These are phyloP conservation scores for Medicago lupulina DNA, from an alignment of 306 rosid genomes.

Conservation along the genomic window DNA sequence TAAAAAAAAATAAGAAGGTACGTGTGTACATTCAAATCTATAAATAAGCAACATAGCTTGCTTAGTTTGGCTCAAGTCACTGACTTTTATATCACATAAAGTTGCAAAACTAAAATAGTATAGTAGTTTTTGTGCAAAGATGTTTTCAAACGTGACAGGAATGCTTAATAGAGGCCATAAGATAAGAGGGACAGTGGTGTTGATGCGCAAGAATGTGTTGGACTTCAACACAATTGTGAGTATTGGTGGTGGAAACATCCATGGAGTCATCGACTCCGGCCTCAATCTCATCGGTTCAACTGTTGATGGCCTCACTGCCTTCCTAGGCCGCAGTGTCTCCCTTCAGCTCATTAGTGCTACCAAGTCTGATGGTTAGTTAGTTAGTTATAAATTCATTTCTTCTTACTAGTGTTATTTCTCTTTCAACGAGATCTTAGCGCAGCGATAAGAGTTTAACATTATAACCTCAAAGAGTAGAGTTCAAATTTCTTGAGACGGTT, in stretches of 20 bases:
- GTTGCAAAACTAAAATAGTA: background rate
- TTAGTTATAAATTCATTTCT: background rate
- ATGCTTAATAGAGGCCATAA: constrained; percentile 35
- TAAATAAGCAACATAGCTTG: background rate
- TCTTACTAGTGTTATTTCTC: background rate
- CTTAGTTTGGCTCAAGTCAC: background rate
- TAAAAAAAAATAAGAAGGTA: too few species aligned
- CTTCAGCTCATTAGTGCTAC: constrained; percentile 52
- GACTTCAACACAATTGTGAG: constrained; percentile 39
- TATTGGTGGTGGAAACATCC: constrained; percentile 13
- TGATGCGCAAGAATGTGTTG: constrained; percentile 52
- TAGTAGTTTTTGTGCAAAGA: constrained; percentile 6
- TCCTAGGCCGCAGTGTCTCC: constrained; percentile 47
- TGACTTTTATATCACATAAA: background rate
- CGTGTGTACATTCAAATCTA: background rate
- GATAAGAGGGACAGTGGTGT: constrained; percentile 50
- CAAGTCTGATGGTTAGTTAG: constrained; percentile 37
- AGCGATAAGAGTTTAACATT: background rate
- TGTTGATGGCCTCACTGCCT: constrained; percentile 44
- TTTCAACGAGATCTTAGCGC: too few species aligned
- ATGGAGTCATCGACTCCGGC: constrained; percentile 36
- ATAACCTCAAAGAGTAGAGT: too few species aligned
- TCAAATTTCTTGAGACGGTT: too few species aligned
- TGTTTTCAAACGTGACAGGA: constrained; percentile 43
- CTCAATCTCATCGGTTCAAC: constrained; percentile 34